Base-by-base conservation (phyloP, 2,329 filamentous ascomycete genomes). In the Talaromyces sp. region DNA sequence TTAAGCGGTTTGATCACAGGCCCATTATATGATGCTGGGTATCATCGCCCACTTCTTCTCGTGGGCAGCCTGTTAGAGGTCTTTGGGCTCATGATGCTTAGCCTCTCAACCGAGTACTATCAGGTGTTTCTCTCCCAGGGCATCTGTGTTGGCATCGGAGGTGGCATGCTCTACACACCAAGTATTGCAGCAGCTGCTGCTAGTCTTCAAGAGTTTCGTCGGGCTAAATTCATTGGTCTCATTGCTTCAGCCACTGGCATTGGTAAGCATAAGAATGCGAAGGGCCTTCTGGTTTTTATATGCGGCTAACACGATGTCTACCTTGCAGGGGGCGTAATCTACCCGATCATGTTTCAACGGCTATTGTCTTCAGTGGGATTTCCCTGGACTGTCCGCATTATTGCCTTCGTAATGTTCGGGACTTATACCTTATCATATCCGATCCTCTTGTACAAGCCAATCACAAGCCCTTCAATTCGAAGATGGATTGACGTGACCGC, bases 351-450 rank as follows among this genome's bases (percentile, higher is more conserved):
- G 68, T 74, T 77, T 63, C 67, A 72, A 54, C 65, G 74, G 59
- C 56, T 78, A 24, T 75, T 81, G 63, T 72, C 74, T 12, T 67
- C 67, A n/a, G 66, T 85, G 12, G 83, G 84, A 1, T 86, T 85
- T 61, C 74, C 75, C 14, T 86, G 83, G 84, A 78, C 83, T 0
- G 84, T 86, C 3, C 77, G 88, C 7, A 81, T 85, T 7, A 77
- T 89, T 0, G 88, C 81, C 0, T 88, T 91, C 66, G 80, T 91
- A 32, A 81, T 70, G 0, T 78, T 86, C 9, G 77, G 69, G 21
- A 74, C 74, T 9, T 71, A 72, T 50, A 66, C 70, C 56, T 68
- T 80, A 59, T 70, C 74, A 6, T 70, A 76, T 10, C 41, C 72
- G 70, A 56, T 74, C 77, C 4, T 72, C 73, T 5, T 67, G 69